Conservation (phyloP, 495 filamentous ascomycete species). For the Tuber borchii region DNA sequence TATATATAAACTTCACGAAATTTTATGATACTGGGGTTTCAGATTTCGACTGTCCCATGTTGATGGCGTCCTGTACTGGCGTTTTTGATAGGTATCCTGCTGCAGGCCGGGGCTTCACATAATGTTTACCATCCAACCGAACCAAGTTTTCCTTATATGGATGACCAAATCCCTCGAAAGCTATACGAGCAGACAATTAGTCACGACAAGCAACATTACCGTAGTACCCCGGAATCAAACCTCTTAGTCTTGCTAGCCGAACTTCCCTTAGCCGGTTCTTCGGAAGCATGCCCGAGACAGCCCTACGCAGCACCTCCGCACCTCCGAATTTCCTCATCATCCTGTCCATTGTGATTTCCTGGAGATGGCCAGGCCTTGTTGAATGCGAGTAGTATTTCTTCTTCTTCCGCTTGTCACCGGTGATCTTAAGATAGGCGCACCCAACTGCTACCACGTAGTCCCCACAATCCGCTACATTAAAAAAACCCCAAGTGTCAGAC, state of each 20-base stretch:
- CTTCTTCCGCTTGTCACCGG: constrained; percentile 83
- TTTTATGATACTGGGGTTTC: constrained; percentile 1
- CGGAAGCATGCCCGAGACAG: constrained; percentile 92
- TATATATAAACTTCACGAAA: constrained; percentile 19
- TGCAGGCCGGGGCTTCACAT: constrained; percentile 44
- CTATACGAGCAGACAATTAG: constrained; percentile 44
- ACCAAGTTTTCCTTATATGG: constrained; percentile 87
- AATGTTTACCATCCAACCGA: constrained; percentile 56
- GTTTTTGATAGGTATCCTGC: constrained; percentile 38
- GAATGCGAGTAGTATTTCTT: constrained; percentile 94
- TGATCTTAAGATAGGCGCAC: constrained; percentile 78
- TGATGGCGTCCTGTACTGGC: constrained; percentile 38
- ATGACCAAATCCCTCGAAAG: constrained; percentile 83
- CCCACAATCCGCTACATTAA: constrained; percentile 77
- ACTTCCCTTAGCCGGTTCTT: constrained; percentile 89
- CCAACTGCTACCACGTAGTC: constrained; percentile 95
- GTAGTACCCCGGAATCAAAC: constrained; percentile 45
- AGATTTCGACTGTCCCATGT: constrained; percentile 7
- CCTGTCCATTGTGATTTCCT: constrained; percentile 85
- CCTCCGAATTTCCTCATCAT: constrained; percentile 93
- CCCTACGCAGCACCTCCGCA: constrained; percentile 83
- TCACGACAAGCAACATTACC: constrained; percentile 22
- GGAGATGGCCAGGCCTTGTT: constrained; percentile 78
- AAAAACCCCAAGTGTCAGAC: constrained; percentile 52
- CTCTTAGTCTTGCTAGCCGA: constrained; percentile 80